Evolutionary conservation across 2,329 filamentous ascomycete genomes (phyloP).

Genomic region (Tolypocladium amazonense): DNA sequence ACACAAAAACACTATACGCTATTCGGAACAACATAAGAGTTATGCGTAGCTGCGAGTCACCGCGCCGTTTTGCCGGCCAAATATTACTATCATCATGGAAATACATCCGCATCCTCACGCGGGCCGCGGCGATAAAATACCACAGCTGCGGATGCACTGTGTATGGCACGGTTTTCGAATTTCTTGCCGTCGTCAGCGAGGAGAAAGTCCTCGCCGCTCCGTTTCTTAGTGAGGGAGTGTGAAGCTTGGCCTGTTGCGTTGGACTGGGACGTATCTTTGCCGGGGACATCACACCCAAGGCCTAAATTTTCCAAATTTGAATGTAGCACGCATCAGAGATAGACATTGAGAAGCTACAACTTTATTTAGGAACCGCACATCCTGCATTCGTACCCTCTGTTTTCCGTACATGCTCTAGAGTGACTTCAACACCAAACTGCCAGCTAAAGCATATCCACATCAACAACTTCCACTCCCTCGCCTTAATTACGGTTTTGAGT

Average conservation of each 20-base stretch:
- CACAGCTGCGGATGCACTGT: background rate
- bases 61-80: background rate
- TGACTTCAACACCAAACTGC: background rate
- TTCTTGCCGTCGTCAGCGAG: background rate
- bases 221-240: background rate
- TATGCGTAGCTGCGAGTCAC: background rate
- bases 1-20: background rate
- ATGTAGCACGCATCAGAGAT: background rate
- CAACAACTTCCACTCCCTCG: background rate
- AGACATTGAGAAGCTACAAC: background rate
- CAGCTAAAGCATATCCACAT: background rate
- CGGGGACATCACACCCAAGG: background rate
- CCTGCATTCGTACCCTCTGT: background rate
- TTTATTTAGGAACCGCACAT: background rate
- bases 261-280: background rate
- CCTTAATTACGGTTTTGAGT: no score
- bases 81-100: background rate
- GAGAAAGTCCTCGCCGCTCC: background rate
- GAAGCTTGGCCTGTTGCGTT: background rate
- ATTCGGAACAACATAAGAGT: background rate
- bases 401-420: background rate
- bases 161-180: background rate
- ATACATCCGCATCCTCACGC: background rate
- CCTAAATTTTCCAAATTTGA: background rate
- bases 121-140: background rate